Percentiles rank a stretch among this genome's conserved stretches.
These are phyloP conservation scores for Canna indica DNA, from an alignment of 176 grass and related monocot genomes.

Conservation along the genomic window DNA sequence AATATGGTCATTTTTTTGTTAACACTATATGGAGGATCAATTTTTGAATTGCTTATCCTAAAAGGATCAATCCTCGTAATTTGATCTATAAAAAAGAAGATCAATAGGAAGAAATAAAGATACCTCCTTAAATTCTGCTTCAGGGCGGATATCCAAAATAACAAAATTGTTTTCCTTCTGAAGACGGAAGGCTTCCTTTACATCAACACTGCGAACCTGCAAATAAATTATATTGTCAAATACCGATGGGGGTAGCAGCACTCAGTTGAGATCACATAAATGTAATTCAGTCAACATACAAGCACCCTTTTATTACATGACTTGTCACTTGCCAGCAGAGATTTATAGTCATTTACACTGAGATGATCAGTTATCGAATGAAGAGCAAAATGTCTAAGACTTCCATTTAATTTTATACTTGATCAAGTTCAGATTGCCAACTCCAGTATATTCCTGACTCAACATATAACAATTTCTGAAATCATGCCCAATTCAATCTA, in stretches of 20 bases:
- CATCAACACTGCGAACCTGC: constrained; percentile 90
- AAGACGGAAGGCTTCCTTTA: constrained; percentile 91
- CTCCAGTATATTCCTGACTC: too few relatives aligned
- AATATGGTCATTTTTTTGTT: too few relatives aligned
- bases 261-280: background rate
- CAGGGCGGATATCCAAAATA: constrained; percentile 88
- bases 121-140: constrained; percentile 92
- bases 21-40: too few relatives aligned
- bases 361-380: background rate
- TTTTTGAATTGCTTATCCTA: too few relatives aligned
- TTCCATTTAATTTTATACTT: too few relatives aligned
- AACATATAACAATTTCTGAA: too few relatives aligned
- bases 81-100: too few relatives aligned
- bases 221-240: constrained; percentile 19
- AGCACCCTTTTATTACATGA: background rate
- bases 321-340: background rate
- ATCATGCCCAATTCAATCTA: too few relatives aligned
- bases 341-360: background rate
- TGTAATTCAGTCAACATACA: background rate
- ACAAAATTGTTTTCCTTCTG: constrained; percentile 97
- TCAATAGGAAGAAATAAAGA: too few relatives aligned
- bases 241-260: constrained; percentile 1
- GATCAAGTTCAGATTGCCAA: too few relatives aligned
- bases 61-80: too few relatives aligned
- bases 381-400: too few relatives aligned